Percentiles rank a stretch among this genome's conserved stretches.
These are phyloP conservation scores for Cryptococcus jaspeensis DNA, from an alignment of 1,284 basidiomycete genomes.

Conservation along the genomic window DNA sequence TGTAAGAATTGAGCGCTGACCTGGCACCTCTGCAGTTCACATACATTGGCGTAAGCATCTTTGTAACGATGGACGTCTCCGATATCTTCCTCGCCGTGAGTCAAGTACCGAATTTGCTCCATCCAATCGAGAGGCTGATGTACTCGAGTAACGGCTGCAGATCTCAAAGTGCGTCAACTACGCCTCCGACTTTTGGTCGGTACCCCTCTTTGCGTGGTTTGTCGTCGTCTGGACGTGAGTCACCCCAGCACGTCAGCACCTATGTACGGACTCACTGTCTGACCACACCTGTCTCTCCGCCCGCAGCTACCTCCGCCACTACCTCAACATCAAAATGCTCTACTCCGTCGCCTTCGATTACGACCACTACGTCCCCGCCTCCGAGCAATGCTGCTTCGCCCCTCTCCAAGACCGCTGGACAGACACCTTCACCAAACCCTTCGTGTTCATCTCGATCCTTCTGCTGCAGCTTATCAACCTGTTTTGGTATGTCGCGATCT, in stretches of 20 bases:
- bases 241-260: constrained; percentile 55
- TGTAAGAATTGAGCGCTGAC: constrained; percentile 3
- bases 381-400: constrained; percentile 53
- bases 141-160: constrained; percentile 49
- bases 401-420: constrained; percentile 69
- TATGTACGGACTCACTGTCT: neutral
- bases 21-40: constrained; percentile 56
- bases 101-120: constrained; percentile 10
- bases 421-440: constrained; percentile 73
- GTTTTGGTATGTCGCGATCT: constrained; percentile 85
- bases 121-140: neutral
- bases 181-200: constrained; percentile 66
- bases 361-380: constrained; percentile 61
- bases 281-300: neutral
- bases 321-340: constrained; percentile 82
- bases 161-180: constrained; percentile 86
- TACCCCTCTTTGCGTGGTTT: constrained; percentile 67
- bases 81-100: constrained; percentile 82
- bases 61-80: constrained; percentile 95
- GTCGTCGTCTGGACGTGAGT: constrained; percentile 78
- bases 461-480: constrained; percentile 79
- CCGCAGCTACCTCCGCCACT: constrained; percentile 89
- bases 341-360: constrained; percentile 83
- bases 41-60: constrained; percentile 86
- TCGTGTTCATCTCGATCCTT: constrained; percentile 72